phyloP scores from a whole-genome alignment of 805 yeast species.

The Ogataea pini region DNA sequence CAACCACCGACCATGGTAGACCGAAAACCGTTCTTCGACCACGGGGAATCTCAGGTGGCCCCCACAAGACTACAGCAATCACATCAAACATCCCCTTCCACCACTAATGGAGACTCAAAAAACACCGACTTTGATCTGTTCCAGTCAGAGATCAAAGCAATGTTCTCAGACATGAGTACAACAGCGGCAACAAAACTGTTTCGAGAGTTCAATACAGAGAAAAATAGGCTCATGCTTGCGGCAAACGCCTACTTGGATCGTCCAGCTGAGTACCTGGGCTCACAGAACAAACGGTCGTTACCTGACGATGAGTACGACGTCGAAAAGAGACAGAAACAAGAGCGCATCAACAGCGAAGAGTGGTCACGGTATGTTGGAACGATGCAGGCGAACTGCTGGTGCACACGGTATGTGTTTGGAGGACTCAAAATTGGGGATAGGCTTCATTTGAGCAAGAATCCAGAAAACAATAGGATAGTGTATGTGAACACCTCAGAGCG shows the following conservation, averaged over 20 bases:
- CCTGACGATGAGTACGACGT: constrained; percentile 3
- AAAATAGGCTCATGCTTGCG: constrained; percentile 39
- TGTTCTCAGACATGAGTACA: constrained; percentile 37
- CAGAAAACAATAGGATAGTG: constrained; percentile 26
- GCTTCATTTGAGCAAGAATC: constrained; percentile 21
- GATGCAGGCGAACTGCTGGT: constrained; percentile 63
- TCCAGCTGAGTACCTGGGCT: background rate
- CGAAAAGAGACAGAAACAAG: constrained; percentile 5
- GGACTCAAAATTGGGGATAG: constrained; percentile 47
- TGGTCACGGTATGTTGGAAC: constrained; percentile 54
- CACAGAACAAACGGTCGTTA: background rate
- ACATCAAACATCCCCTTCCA: no score
- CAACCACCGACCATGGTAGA: constrained; percentile 6
- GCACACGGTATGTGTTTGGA: constrained; percentile 61
- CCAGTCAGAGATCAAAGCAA: constrained; percentile 35
- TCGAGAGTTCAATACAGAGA: constrained; percentile 28
- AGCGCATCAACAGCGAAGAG: background rate
- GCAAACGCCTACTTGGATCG: constrained; percentile 42
- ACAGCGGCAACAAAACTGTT: constrained; percentile 26
- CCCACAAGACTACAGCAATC: no score
- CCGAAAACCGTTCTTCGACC: constrained; percentile 19
- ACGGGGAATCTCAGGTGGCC: constrained; percentile 1
- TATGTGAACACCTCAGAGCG: constrained; percentile 26
- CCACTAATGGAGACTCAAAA: no score
- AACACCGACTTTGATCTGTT: constrained; percentile 21